Conservation (phyloP, 768 basidiomycete genomes). For the Cystobasidiopsis lactophilus region DNA sequence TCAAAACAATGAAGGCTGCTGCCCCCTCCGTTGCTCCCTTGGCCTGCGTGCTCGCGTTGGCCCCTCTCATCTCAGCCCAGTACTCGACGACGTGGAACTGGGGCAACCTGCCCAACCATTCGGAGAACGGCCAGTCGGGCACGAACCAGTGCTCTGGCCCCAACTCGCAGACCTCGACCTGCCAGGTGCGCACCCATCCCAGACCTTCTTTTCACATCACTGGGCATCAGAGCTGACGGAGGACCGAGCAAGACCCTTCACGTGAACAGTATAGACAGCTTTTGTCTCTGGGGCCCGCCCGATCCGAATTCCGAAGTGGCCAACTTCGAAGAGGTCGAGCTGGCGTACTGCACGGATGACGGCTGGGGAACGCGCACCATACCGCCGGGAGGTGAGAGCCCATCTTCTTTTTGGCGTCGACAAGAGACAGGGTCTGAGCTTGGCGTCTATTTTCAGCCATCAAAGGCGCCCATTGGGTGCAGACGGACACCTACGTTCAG, state of each 20-base stretch:
- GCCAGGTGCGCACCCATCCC: neutral
- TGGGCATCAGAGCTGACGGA: neutral
- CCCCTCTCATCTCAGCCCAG: neutral
- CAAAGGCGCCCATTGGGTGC: neutral
- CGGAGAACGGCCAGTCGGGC: neutral
- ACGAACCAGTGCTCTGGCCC: neutral
- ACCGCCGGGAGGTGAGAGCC: too few species aligned
- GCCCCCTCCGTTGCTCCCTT: neutral
- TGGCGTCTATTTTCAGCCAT: too few species aligned
- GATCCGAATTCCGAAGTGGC: constrained; percentile 28
- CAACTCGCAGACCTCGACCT: neutral
- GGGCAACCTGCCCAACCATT: neutral
- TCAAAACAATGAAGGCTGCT: too few species aligned
- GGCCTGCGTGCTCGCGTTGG: neutral
- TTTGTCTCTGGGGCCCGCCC: constrained; percentile 10
- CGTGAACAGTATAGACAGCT: neutral
- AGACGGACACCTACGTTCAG: constrained; percentile 23
- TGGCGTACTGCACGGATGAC: constrained; percentile 47
- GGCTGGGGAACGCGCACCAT: constrained; percentile 14
- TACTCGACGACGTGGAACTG: neutral
- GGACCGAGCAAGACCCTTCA: neutral
- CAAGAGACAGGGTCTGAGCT: too few species aligned
- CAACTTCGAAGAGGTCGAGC: constrained; percentile 40
- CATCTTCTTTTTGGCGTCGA: too few species aligned
- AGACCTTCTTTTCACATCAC: neutral